phyloP scores from a whole-genome alignment of 2,329 filamentous ascomycete genomes.

The Plectosphaerella cucumerina region DNA sequence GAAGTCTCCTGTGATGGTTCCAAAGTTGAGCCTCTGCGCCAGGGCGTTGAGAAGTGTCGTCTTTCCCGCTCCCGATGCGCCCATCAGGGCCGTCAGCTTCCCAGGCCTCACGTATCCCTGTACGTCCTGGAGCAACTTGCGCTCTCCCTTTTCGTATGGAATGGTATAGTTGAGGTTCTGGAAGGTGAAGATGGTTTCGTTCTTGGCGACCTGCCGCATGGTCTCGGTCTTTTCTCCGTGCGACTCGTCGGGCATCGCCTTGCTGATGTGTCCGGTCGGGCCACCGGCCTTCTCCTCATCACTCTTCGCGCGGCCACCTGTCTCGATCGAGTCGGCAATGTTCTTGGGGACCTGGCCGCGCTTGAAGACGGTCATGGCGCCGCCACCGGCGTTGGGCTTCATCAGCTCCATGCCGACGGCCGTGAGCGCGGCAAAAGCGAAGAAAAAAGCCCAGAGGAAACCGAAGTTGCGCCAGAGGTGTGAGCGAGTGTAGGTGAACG shows the following conservation, averaged over 20 bases:
- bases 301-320: conserved; percentile 37
- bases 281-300: conserved; percentile 41
- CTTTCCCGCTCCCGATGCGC: conserved; percentile 57
- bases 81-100: conserved; percentile 77
- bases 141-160: conserved; percentile 55
- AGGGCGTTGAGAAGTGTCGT: conserved; percentile 72
- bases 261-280: conserved; percentile 42
- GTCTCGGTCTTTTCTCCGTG: conserved; percentile 19
- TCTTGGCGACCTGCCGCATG: conserved; percentile 46
- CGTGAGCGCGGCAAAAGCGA: conserved; percentile 41
- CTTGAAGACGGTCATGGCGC: conserved; percentile 58
- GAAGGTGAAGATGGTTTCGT: conserved; percentile 55
- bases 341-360: conserved; percentile 57
- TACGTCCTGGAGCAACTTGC: conserved; percentile 69
- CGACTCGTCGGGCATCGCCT: conserved; percentile 48
- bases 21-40: conserved; percentile 71
- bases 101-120: conserved; percentile 84
- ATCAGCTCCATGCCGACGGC: conserved; percentile 28
- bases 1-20: conserved; percentile 72
- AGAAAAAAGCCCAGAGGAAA: conserved; percentile 44
- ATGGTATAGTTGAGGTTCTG: conserved; percentile 46
- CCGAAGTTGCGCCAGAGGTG: conserved; percentile 60
- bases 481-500: conserved; percentile 47
- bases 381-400: conserved; percentile 57
- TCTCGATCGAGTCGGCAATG: conserved; percentile 53